phyloP scores from a whole-genome alignment of 1,139 yeast genomes.

The Sugiyamaella grinbergsii region DNA sequence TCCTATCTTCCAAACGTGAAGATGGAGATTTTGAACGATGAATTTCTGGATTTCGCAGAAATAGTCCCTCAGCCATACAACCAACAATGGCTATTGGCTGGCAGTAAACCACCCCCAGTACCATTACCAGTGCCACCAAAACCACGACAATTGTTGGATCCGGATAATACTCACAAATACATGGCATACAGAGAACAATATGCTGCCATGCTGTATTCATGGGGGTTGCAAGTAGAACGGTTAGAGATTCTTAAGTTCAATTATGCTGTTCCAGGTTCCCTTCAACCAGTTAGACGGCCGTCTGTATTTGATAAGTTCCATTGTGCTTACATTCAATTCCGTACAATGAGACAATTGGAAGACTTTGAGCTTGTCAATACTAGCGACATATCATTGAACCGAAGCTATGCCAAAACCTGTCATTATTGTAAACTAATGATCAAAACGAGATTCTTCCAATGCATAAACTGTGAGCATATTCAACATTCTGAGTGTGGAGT shows the following conservation, averaged over 20 bases:
- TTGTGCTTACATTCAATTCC: constrained; percentile 33
- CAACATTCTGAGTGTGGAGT: constrained; percentile 77
- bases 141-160: constrained; percentile 45
- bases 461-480: constrained; percentile 76
- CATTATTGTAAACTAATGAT: constrained; percentile 65
- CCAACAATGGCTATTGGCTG: constrained; percentile 2
- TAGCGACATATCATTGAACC: constrained; percentile 21
- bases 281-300: constrained; percentile 18
- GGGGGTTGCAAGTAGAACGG: constrained; percentile 82
- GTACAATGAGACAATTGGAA: constrained; percentile 39
- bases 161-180: constrained; percentile 51
- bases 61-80: neutral
- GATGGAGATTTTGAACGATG: constrained; percentile 56
- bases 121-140: constrained; percentile 27
- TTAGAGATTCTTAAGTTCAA: constrained; percentile 79
- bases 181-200: constrained; percentile 65
- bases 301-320: constrained; percentile 24
- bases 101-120: constrained; percentile 3
- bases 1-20: constrained; percentile 11
- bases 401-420: constrained; percentile 44
- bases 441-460: constrained; percentile 62
- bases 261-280: constrained; percentile 36
- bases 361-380: constrained; percentile 28
- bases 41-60: constrained; percentile 49
- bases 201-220: constrained; percentile 73